Conservation (phyloP, 306 rosid species). For the Dalbergia cultrata region DNA sequence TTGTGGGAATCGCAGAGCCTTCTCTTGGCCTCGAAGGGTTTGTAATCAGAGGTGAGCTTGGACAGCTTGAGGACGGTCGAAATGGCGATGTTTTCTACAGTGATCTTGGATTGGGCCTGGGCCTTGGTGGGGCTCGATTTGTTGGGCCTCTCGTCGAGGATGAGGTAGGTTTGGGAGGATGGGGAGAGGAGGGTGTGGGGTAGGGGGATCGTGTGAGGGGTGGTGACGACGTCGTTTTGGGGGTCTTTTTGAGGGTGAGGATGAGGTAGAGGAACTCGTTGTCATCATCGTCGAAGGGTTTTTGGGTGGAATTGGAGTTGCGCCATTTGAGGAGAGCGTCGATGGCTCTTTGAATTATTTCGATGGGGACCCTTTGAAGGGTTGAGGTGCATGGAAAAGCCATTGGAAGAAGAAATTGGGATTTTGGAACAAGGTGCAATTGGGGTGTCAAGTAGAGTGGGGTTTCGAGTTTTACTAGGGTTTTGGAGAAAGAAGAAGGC, state of each 20-base stretch:
- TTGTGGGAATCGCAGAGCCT: slow-evolving; percentile 73
- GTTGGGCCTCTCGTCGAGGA: slow-evolving; percentile 78
- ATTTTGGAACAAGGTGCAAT: not conserved
- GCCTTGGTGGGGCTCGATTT: slow-evolving; percentile 62
- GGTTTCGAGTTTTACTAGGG: not conserved
- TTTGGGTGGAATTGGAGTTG: slow-evolving; percentile 51
- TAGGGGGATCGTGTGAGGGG: slow-evolving; percentile 70
- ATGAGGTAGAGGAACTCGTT: slow-evolving; percentile 74
- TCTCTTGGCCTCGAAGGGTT: slow-evolving; percentile 76
- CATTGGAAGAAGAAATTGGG: not conserved
- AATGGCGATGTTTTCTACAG: slow-evolving; percentile 63
- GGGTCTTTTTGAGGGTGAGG: slow-evolving; percentile 70
- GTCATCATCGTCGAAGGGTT: slow-evolving; percentile 56
- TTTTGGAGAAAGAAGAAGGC: not conserved
- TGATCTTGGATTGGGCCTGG: slow-evolving; percentile 57
- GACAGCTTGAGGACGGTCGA: slow-evolving; percentile 70
- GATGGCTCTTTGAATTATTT: slow-evolving; percentile 59
- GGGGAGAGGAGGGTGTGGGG: slow-evolving; percentile 63
- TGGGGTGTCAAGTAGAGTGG: not conserved
- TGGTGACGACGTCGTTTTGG: slow-evolving; percentile 63
- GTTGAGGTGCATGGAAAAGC: not conserved
- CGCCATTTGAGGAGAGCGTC: slow-evolving; percentile 77
- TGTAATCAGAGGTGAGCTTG: slow-evolving; percentile 75
- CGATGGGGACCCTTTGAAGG: slow-evolving; percentile 17
- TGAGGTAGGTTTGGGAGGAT: slow-evolving; percentile 69